Evolutionary conservation across 805 yeast genomes (phyloP), one percentile per base, ranked within the genome.

Genomic region (Maudiozyma turicensis): DNA sequence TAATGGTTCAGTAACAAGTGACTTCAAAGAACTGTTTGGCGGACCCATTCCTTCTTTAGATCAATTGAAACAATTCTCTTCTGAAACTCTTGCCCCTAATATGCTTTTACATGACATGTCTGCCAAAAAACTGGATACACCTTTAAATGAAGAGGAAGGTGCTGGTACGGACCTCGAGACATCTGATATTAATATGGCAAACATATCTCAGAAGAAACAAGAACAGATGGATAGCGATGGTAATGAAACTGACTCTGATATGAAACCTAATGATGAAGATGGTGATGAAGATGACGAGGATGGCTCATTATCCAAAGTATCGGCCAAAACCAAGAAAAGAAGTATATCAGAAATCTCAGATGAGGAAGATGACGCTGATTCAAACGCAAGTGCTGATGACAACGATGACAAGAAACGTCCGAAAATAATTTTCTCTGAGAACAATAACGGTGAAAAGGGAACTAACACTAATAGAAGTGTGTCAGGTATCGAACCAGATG

Each of bases 1-100:
- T 42, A 43, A 52, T 5, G 66, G 67, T 14, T n/a, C 8, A 4
- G 8, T 52, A 2, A 47, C 8, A 35, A 52, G 50, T 37, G 61
- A 60, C 43, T 65, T 55, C 46, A 40, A 56, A n/a, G 52, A 26
- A 13, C 52, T 66, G 29, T 66, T 66, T 51, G 63, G 54, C 30
- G 69, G 68, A 0, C 48, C 57, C 1, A 49, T 63, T 8, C 63
- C 65, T 1, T 40, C 49, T 28, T 26, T 58, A 5, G 39, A 47
- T 0, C 44, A 26, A 20, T 35, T 55, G 26, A 29, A 45, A 11
- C 41, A 41, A 3, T 7, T 43, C 5, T 52, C 50, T 3, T 42
- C 34, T 13, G 13, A 33, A 5, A 30, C 15, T 5, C 42, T 15
- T n/a, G 48, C 40, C 9, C 60, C 66, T 6, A 58, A 58, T 38